Percentiles rank a stretch among this genome's conserved stretches.
phyloP scores from a whole-genome alignment of 345 rosid genomes.

The Eutrema yunnanense region DNA sequence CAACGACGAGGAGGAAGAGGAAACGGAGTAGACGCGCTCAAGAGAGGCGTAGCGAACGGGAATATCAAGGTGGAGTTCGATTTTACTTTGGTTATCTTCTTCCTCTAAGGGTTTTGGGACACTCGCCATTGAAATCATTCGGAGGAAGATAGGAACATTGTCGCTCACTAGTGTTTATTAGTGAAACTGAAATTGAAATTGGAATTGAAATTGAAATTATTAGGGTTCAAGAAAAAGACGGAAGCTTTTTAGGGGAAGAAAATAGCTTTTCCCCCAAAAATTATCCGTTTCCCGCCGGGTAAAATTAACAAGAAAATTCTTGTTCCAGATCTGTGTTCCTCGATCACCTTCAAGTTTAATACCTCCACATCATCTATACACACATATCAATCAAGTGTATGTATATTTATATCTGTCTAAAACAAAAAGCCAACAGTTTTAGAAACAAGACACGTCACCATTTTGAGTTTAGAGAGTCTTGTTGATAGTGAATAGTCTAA shows the following conservation, averaged over 20 bases:
- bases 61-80: conserved; percentile 26
- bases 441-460: not conserved
- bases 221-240: conserved; percentile 33
- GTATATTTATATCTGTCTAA: too few species aligned
- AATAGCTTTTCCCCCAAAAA: conserved; percentile 25
- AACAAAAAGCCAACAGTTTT: not conserved
- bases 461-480: not conserved
- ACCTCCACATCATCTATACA: not conserved
- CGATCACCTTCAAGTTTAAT: not conserved
- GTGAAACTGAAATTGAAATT: not conserved
- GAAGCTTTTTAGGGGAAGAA: conserved; percentile 17
- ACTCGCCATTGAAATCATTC: conserved; percentile 28
- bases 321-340: conserved; percentile 13
- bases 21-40: conserved; percentile 71
- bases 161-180: not conserved
- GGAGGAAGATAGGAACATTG: not conserved
- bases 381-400: too few species aligned
- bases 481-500: too few species aligned
- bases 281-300: conserved; percentile 57
- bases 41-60: conserved; percentile 66
- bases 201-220: not conserved
- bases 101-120: conserved; percentile 1
- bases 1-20: conserved; percentile 47
- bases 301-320: not conserved
- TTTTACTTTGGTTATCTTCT: conserved; percentile 19